Conservation (phyloP, 257 asterid genomes). For the Mentha longifolia region DNA sequence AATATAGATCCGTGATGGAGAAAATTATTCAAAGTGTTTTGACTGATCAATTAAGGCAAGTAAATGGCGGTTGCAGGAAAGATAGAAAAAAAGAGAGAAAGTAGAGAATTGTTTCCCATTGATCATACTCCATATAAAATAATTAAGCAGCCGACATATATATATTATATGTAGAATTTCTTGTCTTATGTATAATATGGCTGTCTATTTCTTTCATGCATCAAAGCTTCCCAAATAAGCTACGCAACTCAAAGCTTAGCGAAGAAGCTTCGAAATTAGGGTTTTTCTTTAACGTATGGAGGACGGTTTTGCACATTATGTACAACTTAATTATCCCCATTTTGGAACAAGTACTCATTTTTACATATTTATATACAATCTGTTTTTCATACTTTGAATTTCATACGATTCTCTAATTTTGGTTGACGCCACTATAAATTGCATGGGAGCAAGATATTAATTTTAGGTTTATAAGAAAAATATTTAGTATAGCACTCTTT, state of each 20-base stretch:
- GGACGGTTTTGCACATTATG: constrained; percentile 36
- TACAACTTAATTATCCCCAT: background rate
- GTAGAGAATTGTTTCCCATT: constrained; percentile 18
- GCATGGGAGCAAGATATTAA: background rate
- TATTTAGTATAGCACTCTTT: no score
- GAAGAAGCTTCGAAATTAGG: constrained; percentile 49
- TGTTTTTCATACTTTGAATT: constrained; percentile 12
- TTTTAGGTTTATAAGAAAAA: background rate
- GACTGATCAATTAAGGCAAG: constrained; percentile 3
- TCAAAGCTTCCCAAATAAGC: constrained; percentile 54
- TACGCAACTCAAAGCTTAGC: constrained; percentile 52
- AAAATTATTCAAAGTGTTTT: background rate
- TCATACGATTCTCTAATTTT: background rate
- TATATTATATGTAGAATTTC: no score
- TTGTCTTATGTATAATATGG: background rate
- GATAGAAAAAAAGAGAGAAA: constrained; percentile 6
- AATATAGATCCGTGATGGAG: no score
- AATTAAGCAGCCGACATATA: no score
- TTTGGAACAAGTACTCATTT: constrained; percentile 6
- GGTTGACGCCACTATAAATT: background rate
- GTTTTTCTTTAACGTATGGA: constrained; percentile 55
- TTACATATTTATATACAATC: background rate
- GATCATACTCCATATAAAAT: no score
- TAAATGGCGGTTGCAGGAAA: constrained; percentile 28
- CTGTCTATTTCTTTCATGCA: constrained; percentile 40